Evolutionary conservation across 2,329 filamentous ascomycete genomes (phyloP).

Genomic region (Curvularia spicifera): DNA sequence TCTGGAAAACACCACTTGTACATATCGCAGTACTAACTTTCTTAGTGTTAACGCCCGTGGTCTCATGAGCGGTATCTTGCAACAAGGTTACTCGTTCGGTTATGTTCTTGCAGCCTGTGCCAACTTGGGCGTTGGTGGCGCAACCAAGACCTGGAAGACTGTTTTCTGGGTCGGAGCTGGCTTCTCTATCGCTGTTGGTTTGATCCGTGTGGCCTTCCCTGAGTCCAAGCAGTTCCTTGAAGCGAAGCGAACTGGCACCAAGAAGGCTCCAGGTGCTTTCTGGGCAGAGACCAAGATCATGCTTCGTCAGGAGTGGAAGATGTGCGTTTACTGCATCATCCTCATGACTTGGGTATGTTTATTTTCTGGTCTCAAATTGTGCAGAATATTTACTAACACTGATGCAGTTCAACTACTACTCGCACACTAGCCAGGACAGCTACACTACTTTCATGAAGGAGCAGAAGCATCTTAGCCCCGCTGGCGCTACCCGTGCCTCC

Average conservation of each 20-base stretch:
- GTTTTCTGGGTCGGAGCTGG: conserved; percentile 76
- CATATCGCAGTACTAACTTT: conserved; percentile 22
- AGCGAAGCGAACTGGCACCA: conserved; percentile 66
- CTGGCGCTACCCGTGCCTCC: conserved; percentile 71
- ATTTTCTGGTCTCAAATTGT: neutral
- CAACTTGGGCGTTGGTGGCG: conserved; percentile 74
- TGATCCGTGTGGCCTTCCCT: conserved; percentile 71
- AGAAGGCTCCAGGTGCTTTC: conserved; percentile 60
- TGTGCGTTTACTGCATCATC: conserved; percentile 77
- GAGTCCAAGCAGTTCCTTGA: conserved; percentile 78
- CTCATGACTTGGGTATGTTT: conserved; percentile 71
- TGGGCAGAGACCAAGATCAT: conserved; percentile 73
- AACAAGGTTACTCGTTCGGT: conserved; percentile 81
- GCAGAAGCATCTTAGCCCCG: conserved; percentile 71
- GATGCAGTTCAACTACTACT: conserved; percentile 65
- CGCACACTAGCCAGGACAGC: conserved; percentile 79
- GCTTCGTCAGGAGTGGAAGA: conserved; percentile 73
- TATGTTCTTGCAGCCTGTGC: conserved; percentile 79
- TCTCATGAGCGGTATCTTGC: conserved; percentile 80
- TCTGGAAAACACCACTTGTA: conserved; percentile 15
- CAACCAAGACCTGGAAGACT: conserved; percentile 71
- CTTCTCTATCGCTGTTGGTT: conserved; percentile 70
- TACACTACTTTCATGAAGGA: conserved; percentile 82
- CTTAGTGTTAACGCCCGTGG: conserved; percentile 67
- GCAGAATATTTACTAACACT: conserved; percentile 10